Percentiles rank a stretch among this genome's conserved stretches.
Evolutionary conservation across 208 protist species (phyloP).

Genomic region (Leishmania mexicana): DNA sequence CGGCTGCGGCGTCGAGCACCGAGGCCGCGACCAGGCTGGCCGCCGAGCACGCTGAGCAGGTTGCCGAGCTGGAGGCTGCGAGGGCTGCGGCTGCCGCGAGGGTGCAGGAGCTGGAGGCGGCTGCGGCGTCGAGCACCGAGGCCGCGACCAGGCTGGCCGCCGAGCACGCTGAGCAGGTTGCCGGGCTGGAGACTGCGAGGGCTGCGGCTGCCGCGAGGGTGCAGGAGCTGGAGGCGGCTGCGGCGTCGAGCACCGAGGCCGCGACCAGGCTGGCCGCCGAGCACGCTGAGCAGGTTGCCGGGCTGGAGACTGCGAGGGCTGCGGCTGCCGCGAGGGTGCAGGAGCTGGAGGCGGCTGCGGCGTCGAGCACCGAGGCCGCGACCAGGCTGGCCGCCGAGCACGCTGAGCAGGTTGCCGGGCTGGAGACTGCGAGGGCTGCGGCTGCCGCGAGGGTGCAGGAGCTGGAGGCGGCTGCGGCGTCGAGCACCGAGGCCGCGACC

Average conservation of each 20-base stretch:
- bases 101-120: slow-evolving; percentile 12
- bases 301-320: slow-evolving; percentile 13
- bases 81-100: slow-evolving; percentile 2
- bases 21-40: neutral
- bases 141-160: neutral
- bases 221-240: slow-evolving; percentile 10
- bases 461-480: slow-evolving; percentile 1
- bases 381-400: slow-evolving; percentile 7
- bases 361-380: neutral
- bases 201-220: neutral
- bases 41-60: neutral
- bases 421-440: neutral
- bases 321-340: neutral
- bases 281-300: slow-evolving; percentile 7
- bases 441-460: neutral
- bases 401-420: neutral
- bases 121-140: neutral
- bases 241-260: neutral
- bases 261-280: slow-evolving; percentile 1
- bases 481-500: neutral
- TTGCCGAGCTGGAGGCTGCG: slow-evolving; percentile 3
- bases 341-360: slow-evolving; percentile 6
- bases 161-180: neutral
- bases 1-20: neutral
- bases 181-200: slow-evolving; percentile 7